Base-by-base conservation (phyloP, 1,284 basidiomycete genomes). In the Austroboletus novae-zelandiae region DNA sequence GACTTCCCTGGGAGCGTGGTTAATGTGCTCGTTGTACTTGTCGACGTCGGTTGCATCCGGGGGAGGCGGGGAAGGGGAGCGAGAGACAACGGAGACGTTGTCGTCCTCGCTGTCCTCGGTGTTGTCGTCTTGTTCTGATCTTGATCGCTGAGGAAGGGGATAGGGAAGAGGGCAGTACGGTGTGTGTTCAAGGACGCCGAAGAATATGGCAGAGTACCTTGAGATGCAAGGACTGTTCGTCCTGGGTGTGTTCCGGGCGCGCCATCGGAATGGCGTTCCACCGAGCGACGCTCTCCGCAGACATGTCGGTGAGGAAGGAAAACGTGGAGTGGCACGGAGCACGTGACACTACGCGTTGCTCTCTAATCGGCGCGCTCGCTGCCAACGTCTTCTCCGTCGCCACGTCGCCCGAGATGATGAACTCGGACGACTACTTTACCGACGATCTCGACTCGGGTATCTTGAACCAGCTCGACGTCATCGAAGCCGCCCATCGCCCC, bases 141-240 rank as follows among this genome's bases (percentile, higher is more conserved):
- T 76, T 64, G 78, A 63, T 67, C 83, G 85, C 87, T 90, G 76
- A 70, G 72, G 53, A 67, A 64, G 67, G 71, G 61, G 67, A 66
- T 65, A 72, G 67, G 70, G 70, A 72, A 61, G 61, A 75, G 71
- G 76, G 75, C 70, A 80, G 78, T 76, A 77, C 61, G 64, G 63
- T 55, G 66, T 67, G 63, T 61, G 66, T 54, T 61, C 57, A 61
- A 57, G 62, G 64, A 66, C 62, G 66, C 71, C 69, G 70, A 64
- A 71, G 69, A 74, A 72, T 73, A 66, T 60, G 66, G 67, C 68
- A 71, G 79, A 81, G 77, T 90, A 90, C 88, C 87, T 90, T 89
- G 65, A 72, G 35, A 42, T 43, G 44, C 17, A 41, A 27, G 9
- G 41, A 53, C 30, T 55, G 50, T 10, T 57, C 64, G 52, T 62